These are phyloP conservation scores for Melastoma malabathricum DNA, from an alignment of 345 rosid genomes.

Conservation along the genomic window DNA sequence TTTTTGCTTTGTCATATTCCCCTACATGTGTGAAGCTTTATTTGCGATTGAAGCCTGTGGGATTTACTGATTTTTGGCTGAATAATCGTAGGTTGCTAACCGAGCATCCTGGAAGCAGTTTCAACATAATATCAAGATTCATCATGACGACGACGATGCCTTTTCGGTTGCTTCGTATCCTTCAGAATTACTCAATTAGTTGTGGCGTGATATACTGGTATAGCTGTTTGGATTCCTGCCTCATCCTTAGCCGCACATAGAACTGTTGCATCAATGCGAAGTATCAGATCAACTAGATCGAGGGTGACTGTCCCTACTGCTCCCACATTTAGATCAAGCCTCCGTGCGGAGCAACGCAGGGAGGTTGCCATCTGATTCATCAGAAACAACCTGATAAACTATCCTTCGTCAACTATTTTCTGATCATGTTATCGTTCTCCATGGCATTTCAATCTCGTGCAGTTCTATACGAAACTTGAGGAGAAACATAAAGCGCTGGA, in stretches of 20 bases:
- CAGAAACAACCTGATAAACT: no score
- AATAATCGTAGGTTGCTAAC: no score
- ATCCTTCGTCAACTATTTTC: no score
- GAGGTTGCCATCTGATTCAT: slow-evolving; percentile 23
- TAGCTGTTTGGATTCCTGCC: not conserved
- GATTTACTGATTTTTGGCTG: no score
- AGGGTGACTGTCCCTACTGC: slow-evolving; percentile 59
- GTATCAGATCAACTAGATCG: slow-evolving; percentile 35
- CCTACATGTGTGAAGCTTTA: no score
- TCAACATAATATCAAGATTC: slow-evolving; percentile 41
- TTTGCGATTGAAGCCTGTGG: no score
- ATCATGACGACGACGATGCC: slow-evolving; percentile 59
- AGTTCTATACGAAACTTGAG: slow-evolving; percentile 70
- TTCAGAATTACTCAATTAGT: not conserved
- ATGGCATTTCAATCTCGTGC: no score
- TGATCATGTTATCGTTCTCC: no score
- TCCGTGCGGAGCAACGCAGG: slow-evolving; percentile 77
- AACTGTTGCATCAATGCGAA: slow-evolving; percentile 44
- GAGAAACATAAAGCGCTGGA: slow-evolving; percentile 68
- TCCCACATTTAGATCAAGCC: slow-evolving; percentile 55
- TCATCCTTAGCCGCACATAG: slow-evolving; percentile 51
- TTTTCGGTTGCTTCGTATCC: slow-evolving; percentile 78
- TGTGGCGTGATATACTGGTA: slow-evolving; percentile 2
- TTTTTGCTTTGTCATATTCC: no score
- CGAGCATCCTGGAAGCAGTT: slow-evolving; percentile 26